Conservation (phyloP, 1,284 basidiomycete genomes). For the Ustilago tritici region DNA sequence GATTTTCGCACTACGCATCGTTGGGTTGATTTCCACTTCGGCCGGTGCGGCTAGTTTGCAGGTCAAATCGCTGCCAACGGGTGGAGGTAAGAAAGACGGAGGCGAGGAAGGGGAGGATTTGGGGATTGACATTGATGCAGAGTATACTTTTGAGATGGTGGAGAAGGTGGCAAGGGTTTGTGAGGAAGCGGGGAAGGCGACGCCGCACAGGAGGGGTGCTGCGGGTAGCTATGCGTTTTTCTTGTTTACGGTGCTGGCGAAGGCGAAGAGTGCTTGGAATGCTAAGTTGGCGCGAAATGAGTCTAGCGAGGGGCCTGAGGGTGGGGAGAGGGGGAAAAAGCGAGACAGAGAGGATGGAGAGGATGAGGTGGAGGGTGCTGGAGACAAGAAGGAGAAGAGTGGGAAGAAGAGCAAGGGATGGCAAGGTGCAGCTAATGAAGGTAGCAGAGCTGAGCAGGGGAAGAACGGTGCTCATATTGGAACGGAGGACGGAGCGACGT, state of each 20-base stretch:
- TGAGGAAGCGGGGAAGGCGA: slow-evolving; percentile 51
- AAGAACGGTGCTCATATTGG: background rate
- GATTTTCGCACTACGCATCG: slow-evolving; percentile 56
- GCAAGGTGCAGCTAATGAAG: background rate
- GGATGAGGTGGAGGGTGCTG: background rate
- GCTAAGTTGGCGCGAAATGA: slow-evolving; percentile 24
- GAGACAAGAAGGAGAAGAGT: slow-evolving; percentile 14
- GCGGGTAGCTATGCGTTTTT: slow-evolving; percentile 55
- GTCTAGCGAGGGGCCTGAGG: background rate
- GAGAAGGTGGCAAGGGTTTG: slow-evolving; percentile 45
- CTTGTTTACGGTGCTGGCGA: slow-evolving; percentile 44
- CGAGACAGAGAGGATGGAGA: slow-evolving; percentile 11
- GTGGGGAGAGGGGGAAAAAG: slow-evolving; percentile 12
- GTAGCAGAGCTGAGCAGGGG: background rate
- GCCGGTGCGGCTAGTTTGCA: slow-evolving; percentile 17
- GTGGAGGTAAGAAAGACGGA: slow-evolving; percentile 9
- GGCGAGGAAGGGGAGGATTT: slow-evolving; percentile 28
- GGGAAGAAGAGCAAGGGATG: slow-evolving; percentile 3
- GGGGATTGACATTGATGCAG: slow-evolving; percentile 43
- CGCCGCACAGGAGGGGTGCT: slow-evolving; percentile 45
- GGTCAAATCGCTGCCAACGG: slow-evolving; percentile 12
- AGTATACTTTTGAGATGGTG: slow-evolving; percentile 52
- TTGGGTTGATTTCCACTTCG: slow-evolving; percentile 32
- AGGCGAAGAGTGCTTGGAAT: slow-evolving; percentile 39
- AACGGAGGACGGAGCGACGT: background rate